Evolutionary conservation across 129 eudicot genomes (phyloP).

Genomic region (Chrysanthemum makinoi): DNA sequence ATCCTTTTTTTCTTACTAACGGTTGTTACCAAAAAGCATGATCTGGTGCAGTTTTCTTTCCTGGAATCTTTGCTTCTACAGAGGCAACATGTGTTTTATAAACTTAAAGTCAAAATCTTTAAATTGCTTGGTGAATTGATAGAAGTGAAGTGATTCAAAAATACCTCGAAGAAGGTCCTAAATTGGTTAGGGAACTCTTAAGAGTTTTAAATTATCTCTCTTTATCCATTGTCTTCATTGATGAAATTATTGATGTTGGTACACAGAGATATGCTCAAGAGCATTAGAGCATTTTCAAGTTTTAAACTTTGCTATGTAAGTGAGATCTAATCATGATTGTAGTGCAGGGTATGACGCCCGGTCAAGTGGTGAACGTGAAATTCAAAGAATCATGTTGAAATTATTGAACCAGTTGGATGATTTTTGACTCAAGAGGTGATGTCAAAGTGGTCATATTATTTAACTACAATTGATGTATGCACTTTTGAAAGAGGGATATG

Average conservation of each 20-base stretch:
- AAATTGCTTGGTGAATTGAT: constrained; percentile 27
- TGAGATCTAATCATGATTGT: not conserved
- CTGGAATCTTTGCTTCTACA: too few species aligned
- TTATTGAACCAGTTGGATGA: constrained; percentile 95
- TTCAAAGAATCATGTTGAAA: constrained; percentile 95
- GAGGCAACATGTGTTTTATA: too few species aligned
- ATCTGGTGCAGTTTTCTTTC: too few species aligned
- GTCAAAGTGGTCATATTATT: too few species aligned
- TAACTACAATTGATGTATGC: too few species aligned
- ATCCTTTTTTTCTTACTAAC: too few species aligned
- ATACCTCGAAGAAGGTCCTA: constrained; percentile 95
- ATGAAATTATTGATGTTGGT: constrained; percentile 91
- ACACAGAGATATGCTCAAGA: constrained; percentile 59
- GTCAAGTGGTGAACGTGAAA: constrained; percentile 97
- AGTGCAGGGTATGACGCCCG: constrained; percentile 87
- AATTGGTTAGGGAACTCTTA: constrained; percentile 88
- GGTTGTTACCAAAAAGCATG: too few species aligned
- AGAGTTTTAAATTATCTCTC: constrained; percentile 93
- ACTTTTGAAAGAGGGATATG: too few species aligned
- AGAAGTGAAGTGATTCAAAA: constrained; percentile 95
- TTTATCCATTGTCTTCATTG: constrained; percentile 90
- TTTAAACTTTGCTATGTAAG: not conserved
- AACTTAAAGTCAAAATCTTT: too few species aligned
- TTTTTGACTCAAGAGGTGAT: constrained; percentile 86
- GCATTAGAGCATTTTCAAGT: not conserved